Evolutionary conservation across 2,329 filamentous ascomycete genomes (phyloP), one percentile per base, ranked within the genome.

Genomic region (Lachnellula suecica): DNA sequence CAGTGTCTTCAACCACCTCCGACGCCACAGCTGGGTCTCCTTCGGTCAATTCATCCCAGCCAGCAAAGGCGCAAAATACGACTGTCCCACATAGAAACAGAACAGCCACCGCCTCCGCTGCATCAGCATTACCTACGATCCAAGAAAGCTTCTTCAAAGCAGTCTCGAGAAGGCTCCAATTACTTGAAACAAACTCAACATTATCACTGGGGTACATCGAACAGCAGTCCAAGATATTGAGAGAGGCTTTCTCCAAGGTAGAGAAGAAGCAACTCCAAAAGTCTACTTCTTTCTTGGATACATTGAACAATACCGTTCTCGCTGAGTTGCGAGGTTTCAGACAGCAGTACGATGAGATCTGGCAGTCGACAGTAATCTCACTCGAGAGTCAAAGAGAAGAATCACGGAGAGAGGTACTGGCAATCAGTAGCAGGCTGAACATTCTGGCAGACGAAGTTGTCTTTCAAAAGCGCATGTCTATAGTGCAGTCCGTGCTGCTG

Each of bases 131-230:
- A 1, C 92, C 93, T 2, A 91, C 92, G 0, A 94, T 95, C 1
- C 94, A 99, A 70, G 94, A 99, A 68, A 94, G 89, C 2, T 97
- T 99, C 71, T 99, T 97, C 79, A 97, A 97, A 69, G 90, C 91
- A 4, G 87, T 97, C 8, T 91, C 92, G 58, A 97, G 97, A 70
- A 89, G 94, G 1, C 79, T 99, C 4, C 89, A 93, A 59, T 85
- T 92, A 62, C 84, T 97, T 7, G 94, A 99, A 70, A 83, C 89
- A 15, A 99, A 97, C 68, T 91, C 92, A 10, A 96, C 93, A 0
- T 78, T 97, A 10, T 96, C 92, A 0, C 76, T 97, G 8, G 89
- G 96, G 64, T 99, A 99, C 66, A 96, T 99, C 54, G 93, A 97
- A 72, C 91, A 96, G 54, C 94, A 97, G 68, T 97, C 93, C 4